phyloP scores from a whole-genome alignment of 202 grass and related monocot species.

The Panicum virgatum region DNA sequence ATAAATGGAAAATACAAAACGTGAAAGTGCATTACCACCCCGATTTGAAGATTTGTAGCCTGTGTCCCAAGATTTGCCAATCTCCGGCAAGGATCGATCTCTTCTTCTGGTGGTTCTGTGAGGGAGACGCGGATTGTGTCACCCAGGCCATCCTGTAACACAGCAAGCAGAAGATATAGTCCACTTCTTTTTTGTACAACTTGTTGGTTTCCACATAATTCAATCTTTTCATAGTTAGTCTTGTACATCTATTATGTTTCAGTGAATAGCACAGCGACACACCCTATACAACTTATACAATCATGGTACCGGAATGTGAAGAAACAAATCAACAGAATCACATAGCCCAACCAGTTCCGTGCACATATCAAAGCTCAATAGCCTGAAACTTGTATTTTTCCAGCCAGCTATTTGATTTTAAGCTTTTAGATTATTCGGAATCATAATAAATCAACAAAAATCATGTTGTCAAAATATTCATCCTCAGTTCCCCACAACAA shows the following conservation, averaged over 20 bases:
- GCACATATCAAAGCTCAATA: background rate
- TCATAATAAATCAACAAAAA: slow-evolving; percentile 15
- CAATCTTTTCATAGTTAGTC: slow-evolving; percentile 3
- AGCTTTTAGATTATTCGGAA: background rate
- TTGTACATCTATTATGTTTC: slow-evolving; percentile 16
- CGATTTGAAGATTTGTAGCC: slow-evolving; percentile 76
- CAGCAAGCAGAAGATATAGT: slow-evolving; percentile 32
- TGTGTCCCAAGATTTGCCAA: slow-evolving; percentile 87
- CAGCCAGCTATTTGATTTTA: background rate
- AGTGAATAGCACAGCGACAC: background rate
- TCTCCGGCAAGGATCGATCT: slow-evolving; percentile 93
- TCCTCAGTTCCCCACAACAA: too few species aligned
- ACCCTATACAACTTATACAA: slow-evolving; percentile 6
- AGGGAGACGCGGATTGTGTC: slow-evolving; percentile 98
- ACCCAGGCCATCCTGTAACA: slow-evolving; percentile 89
- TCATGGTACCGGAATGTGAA: background rate
- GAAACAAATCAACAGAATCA: background rate
- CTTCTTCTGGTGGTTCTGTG: slow-evolving; percentile 92
- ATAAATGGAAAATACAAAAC: background rate
- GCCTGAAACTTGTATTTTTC: background rate
- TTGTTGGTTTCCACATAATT: background rate
- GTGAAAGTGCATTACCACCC: slow-evolving; percentile 63
- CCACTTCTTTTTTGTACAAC: background rate
- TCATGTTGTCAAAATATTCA: slow-evolving; percentile 20
- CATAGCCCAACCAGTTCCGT: background rate